Base-by-base conservation (phyloP, 148 eudicot genomes). In the Diospyros lotus region DNA sequence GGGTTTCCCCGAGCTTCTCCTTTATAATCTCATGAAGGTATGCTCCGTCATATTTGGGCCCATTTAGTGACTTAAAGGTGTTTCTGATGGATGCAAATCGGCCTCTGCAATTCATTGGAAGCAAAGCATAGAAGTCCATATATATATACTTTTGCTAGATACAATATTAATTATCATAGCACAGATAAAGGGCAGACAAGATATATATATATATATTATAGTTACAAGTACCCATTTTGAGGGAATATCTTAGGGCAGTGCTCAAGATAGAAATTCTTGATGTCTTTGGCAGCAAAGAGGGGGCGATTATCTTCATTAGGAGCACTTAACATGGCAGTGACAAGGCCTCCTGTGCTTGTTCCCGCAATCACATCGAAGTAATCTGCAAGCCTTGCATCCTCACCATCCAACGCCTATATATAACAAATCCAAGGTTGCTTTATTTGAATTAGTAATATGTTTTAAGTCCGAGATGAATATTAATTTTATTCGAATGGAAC, bases 201-300 rank as follows among this genome's bases (percentile, higher is more conserved):
- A 9, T 55, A 9, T 6, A 55, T 6, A 55, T 2, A 55, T 9
- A 10, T 2, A 55, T 9, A 10, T 55, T 10, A 55, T 55, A 13
- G 3, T 2, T 10, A 13, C 14, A 4, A 63, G 13, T 75, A 75
- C 78, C 72, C 38, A 1, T 66, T 60, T 46, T 64, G 80, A 8
- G 80, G 80, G 72, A 78, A 78, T 28, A 78, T 78, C 51, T 72
- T 78, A 40, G 80, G 80, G 44, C 72, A 38, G 53, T 78, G 58
- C 38, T 78, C 28, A 1, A 78, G 66, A 50, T 78, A 78, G 54
- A 78, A 78, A 14, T 61, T 14, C 4, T 50, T 77, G 43, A 78
- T 78, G 5, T 65, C 80, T 46, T 72, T 78, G 11, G 80, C 80
- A 6, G 75, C 80, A 38, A 17, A 77, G 0, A 72, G 54, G 7